phyloP scores from a whole-genome alignment of 495 filamentous ascomycete species.

The Penicillium crystallinum region DNA sequence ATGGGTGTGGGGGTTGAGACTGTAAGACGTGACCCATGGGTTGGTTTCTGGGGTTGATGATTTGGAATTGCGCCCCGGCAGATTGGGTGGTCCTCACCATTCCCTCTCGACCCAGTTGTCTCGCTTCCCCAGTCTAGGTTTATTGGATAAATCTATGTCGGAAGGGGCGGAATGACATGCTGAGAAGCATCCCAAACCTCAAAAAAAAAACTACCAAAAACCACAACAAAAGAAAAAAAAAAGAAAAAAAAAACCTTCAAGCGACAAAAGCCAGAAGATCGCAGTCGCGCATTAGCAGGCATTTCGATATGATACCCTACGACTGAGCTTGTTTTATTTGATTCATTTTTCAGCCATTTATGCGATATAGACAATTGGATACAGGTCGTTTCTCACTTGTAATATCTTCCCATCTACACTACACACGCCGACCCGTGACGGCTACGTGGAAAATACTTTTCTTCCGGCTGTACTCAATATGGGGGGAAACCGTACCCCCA shows the following conservation, averaged over 20 bases:
- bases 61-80: background rate
- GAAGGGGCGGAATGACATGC: background rate
- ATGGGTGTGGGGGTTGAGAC: background rate
- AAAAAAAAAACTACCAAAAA: slow-evolving; percentile 19
- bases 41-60: background rate
- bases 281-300: slow-evolving; percentile 47
- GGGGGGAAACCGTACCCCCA: background rate
- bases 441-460: background rate
- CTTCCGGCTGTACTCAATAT: background rate
- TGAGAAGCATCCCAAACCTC: slow-evolving; percentile 17
- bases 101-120: background rate
- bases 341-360: slow-evolving; percentile 25
- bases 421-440: background rate
- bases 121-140: background rate
- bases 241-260: slow-evolving; percentile 19
- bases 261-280: slow-evolving; percentile 32
- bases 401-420: background rate
- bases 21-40: background rate
- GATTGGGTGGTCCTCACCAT: background rate
- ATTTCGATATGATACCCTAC: slow-evolving; percentile 50
- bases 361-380: slow-evolving; percentile 11
- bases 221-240: slow-evolving; percentile 22
- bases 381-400: background rate
- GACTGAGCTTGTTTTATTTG: slow-evolving; percentile 34
- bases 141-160: background rate